Conservation (phyloP, 2,329 filamentous ascomycete species). For the Talaromyces pinophilus region DNA sequence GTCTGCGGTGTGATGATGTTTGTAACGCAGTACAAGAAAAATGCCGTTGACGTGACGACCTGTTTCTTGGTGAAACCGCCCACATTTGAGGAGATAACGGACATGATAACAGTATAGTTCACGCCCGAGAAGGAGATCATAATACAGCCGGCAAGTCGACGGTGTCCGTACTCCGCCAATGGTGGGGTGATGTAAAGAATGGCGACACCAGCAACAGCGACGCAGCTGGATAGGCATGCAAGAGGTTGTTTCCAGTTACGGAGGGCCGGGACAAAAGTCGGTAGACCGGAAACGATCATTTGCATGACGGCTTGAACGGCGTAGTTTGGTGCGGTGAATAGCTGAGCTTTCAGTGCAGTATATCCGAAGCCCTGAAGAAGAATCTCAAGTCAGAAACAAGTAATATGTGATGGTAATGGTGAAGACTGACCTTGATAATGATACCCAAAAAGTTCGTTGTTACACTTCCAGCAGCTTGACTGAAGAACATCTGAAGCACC, state of each 20-base stretch:
- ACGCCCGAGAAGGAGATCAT: constrained; percentile 23
- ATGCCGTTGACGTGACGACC: constrained; percentile 26
- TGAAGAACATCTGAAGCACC: constrained; percentile 17
- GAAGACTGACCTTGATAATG: constrained; percentile 19
- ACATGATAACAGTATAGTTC: constrained; percentile 7
- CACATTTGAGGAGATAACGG: constrained; percentile 23
- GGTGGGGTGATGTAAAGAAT: neutral
- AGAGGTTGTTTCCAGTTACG: constrained; percentile 6
- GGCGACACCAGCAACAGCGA: neutral
- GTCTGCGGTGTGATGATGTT: constrained; percentile 28
- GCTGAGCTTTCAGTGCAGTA: constrained; percentile 13
- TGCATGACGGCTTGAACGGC: constrained; percentile 17
- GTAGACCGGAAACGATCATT: constrained; percentile 5
- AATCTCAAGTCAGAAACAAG: neutral
- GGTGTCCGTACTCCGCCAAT: neutral
- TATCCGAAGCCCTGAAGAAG: constrained; percentile 20
- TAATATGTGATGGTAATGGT: neutral
- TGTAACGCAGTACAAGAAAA: constrained; percentile 27
- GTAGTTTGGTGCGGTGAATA: constrained; percentile 16
- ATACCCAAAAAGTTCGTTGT: constrained; percentile 19
- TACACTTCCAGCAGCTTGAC: constrained; percentile 22
- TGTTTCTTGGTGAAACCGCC: constrained; percentile 31
- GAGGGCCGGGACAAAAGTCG: neutral
- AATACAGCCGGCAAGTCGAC: constrained; percentile 17
- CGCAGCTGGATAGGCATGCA: neutral